Evolutionary conservation across 225 moss, liverwort and hornwort species (phyloP), one percentile per base, ranked within the genome.

Genomic region (Climacium dendroides): DNA sequence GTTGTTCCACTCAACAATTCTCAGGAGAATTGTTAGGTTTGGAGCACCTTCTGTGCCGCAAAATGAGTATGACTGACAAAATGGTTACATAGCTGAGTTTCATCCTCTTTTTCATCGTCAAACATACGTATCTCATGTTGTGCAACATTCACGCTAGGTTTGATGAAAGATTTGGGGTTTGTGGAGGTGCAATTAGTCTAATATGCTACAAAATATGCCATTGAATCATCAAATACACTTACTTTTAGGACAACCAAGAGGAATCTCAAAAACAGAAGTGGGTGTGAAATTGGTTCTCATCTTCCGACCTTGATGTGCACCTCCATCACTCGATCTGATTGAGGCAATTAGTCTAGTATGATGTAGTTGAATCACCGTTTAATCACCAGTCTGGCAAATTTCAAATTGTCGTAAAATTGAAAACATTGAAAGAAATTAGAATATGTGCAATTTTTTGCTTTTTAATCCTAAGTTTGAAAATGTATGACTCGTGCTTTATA

Each of bases 401-500:
- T 60, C 22, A 43, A 45, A 45, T 15, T 61, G 22, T 32, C 79
- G 43, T 30, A 24, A n/a, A 19, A 53, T 14, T 35, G 54, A 45
- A 63, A 47, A 35, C 26, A 23, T 47, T 35, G 59, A 60, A 47
- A 73, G 78, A 55, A 55, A 55, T 10, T 59, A 41, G 8, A 59
- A 59, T 59, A 58, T 59, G 35, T 60, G 48, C 23, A 45, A 2
- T 15, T 59, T 47, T 59, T 55, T 54, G 37, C 57, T 78, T 55
- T 54, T 37, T 10, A 37, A 37, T 78, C 26, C 37, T 37, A 55
- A 26, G 25, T 78, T 57, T 78, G 78, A 78, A 78, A 39, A 26
- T 11, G 7, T 57, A 37, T 37, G 96, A 92, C 83, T 95, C 94
- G 34, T 73, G 92, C 91, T 63, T 90, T 94, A 39, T 35, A 5